Conservation (phyloP, 2,329 filamentous ascomycete species). For the Helminthosporium solani region DNA sequence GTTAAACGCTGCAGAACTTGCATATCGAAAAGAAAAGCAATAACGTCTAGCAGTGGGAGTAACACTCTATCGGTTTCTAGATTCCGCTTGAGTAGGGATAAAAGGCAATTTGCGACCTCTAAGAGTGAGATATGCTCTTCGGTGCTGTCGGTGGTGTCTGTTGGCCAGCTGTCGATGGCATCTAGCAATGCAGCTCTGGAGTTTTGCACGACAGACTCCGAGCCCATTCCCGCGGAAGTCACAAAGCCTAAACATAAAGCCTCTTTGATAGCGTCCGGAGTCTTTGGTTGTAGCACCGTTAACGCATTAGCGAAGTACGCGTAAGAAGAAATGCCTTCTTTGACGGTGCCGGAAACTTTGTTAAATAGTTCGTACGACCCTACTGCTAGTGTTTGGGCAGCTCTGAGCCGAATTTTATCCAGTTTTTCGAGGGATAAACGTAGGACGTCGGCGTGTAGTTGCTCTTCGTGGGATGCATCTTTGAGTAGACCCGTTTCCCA, state of each 20-base stretch:
- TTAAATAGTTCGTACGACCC: slow-evolving; percentile 25
- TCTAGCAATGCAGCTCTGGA: slow-evolving; percentile 65
- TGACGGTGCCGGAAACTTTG: slow-evolving; percentile 4
- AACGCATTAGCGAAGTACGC: slow-evolving; percentile 61
- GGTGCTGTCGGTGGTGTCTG: not conserved
- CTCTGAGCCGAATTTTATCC: slow-evolving; percentile 69
- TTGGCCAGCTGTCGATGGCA: slow-evolving; percentile 33
- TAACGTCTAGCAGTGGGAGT: slow-evolving; percentile 73
- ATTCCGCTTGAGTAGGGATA: slow-evolving; percentile 33
- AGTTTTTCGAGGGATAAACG: slow-evolving; percentile 85
- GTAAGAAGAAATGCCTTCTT: slow-evolving; percentile 56
- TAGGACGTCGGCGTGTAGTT: slow-evolving; percentile 49
- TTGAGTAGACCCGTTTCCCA: slow-evolving; percentile 26
- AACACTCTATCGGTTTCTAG: slow-evolving; percentile 65
- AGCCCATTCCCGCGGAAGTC: slow-evolving; percentile 74
- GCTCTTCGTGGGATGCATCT: slow-evolving; percentile 14
- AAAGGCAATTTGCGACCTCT: slow-evolving; percentile 26
- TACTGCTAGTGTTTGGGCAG: slow-evolving; percentile 25
- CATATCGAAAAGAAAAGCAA: slow-evolving; percentile 66
- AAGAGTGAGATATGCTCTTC: slow-evolving; percentile 22
- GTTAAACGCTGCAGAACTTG: slow-evolving; percentile 45
- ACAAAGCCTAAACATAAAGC: slow-evolving; percentile 66
- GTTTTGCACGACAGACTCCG: slow-evolving; percentile 71
- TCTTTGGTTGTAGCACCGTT: slow-evolving; percentile 15
- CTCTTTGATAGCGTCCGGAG: slow-evolving; percentile 17